Conservation (phyloP, 2,329 filamentous ascomycete species). For the Oidium heveae region DNA sequence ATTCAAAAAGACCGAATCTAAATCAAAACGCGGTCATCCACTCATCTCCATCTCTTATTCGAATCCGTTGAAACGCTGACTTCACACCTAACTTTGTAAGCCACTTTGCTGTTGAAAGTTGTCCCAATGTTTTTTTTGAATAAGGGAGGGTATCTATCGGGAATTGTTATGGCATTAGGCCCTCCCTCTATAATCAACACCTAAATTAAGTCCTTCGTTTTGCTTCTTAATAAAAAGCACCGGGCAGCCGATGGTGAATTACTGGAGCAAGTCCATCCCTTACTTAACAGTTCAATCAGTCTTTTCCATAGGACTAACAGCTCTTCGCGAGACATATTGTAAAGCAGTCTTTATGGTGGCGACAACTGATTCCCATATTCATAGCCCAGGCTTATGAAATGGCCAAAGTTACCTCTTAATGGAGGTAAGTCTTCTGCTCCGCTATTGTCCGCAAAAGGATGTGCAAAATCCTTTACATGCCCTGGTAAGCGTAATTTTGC, state of each 20-base stretch:
- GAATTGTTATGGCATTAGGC: neutral
- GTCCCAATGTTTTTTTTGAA: neutral
- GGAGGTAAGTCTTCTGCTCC: neutral
- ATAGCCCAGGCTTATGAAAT: neutral
- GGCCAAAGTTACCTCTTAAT: neutral
- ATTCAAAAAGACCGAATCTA: neutral
- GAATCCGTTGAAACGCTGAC: neutral
- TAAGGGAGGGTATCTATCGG: neutral
- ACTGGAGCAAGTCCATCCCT: neutral
- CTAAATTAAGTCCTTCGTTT: neutral
- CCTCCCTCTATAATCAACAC: neutral
- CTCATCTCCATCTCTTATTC: neutral
- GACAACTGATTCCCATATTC: neutral
- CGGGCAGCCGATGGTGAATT: neutral
- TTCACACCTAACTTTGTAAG: neutral
- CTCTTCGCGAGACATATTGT: neutral
- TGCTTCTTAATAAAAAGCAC: neutral
- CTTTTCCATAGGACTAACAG: neutral
- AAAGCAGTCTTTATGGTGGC: neutral
- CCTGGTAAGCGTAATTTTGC: neutral
- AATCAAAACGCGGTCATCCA: neutral
- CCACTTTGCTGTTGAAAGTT: neutral
- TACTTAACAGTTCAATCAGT: neutral
- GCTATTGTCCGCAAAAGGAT: neutral
- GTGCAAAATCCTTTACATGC: neutral